These are phyloP conservation scores for Fusarium haematococcum DNA, from an alignment of 2,329 filamentous ascomycete genomes.

Conservation along the genomic window DNA sequence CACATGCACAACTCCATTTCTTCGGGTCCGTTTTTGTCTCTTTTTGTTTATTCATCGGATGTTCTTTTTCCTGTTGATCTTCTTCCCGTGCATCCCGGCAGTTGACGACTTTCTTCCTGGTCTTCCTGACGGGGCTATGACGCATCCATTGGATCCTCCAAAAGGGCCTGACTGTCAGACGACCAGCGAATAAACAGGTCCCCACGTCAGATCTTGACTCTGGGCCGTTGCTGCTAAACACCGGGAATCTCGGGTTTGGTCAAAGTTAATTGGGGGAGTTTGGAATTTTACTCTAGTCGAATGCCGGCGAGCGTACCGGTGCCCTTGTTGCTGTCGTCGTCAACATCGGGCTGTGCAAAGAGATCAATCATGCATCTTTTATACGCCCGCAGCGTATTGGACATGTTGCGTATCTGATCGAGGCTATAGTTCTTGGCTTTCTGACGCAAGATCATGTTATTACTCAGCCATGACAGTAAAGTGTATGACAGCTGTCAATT, in stretches of 20 bases:
- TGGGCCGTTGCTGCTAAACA: constrained; percentile 8
- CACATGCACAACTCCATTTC: background rate
- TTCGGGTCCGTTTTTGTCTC: background rate
- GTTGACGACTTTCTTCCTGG: constrained; percentile 7
- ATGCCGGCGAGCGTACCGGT: background rate
- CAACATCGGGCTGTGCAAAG: constrained; percentile 30
- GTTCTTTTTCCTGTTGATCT: background rate
- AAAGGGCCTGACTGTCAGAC: constrained; percentile 18
- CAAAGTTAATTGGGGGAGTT: background rate
- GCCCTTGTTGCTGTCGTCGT: constrained; percentile 3
- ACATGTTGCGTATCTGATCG: background rate
- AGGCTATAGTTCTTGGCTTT: constrained; percentile 20
- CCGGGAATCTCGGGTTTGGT: constrained; percentile 6
- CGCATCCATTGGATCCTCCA: constrained; percentile 29
- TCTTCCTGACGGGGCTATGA: constrained; percentile 33
- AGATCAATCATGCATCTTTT: constrained; percentile 4
- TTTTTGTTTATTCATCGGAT: background rate
- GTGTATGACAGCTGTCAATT: background rate
- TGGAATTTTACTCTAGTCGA: background rate
- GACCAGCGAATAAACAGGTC: background rate
- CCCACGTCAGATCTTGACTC: constrained; percentile 23
- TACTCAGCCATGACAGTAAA: background rate
- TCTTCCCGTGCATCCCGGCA: constrained; percentile 30
- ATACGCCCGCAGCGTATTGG: background rate
- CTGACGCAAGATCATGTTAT: background rate